These are phyloP conservation scores for Ailanthus altissimus DNA, from an alignment of 345 rosid genomes.

Conservation along the genomic window DNA sequence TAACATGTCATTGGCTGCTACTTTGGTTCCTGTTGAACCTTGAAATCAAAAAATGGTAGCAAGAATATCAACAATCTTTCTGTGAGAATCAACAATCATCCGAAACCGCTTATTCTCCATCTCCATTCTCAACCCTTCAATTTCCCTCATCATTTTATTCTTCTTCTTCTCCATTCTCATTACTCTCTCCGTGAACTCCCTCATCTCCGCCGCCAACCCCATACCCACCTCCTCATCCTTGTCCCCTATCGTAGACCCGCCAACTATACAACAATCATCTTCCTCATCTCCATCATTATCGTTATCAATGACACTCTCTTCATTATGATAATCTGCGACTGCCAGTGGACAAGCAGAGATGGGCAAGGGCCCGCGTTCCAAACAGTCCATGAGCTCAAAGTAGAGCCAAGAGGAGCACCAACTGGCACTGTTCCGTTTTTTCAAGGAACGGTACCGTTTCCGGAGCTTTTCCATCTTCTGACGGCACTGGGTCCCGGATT, in stretches of 20 bases:
- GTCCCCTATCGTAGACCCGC: no score
- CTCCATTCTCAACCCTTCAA: slow-evolving; percentile 54
- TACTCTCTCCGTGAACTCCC: slow-evolving; percentile 57
- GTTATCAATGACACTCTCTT: not conserved
- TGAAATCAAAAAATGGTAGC: slow-evolving; percentile 22
- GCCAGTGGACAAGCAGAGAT: slow-evolving; percentile 53
- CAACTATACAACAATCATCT: not conserved
- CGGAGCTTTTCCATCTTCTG: slow-evolving; percentile 87
- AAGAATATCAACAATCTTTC: slow-evolving; percentile 55
- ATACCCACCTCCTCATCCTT: slow-evolving; percentile 28
- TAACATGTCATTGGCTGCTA: no score
- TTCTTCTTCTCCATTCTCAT: slow-evolving; percentile 63
- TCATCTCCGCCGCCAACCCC: slow-evolving; percentile 57
- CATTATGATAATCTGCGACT: slow-evolving; percentile 11
- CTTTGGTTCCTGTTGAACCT: no score
- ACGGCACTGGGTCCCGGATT: slow-evolving; percentile 70
- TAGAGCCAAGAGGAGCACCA: slow-evolving; percentile 51
- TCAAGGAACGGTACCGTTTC: slow-evolving; percentile 67
- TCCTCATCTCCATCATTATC: not conserved
- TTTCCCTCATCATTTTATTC: slow-evolving; percentile 67
- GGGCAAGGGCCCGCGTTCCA: slow-evolving; percentile 65
- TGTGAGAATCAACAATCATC: slow-evolving; percentile 58
- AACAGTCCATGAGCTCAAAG: slow-evolving; percentile 67
- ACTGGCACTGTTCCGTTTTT: slow-evolving; percentile 59
- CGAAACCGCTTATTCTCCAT: slow-evolving; percentile 64